Base-by-base conservation (phyloP, 257 asterid species). In the Striga asiatica region DNA sequence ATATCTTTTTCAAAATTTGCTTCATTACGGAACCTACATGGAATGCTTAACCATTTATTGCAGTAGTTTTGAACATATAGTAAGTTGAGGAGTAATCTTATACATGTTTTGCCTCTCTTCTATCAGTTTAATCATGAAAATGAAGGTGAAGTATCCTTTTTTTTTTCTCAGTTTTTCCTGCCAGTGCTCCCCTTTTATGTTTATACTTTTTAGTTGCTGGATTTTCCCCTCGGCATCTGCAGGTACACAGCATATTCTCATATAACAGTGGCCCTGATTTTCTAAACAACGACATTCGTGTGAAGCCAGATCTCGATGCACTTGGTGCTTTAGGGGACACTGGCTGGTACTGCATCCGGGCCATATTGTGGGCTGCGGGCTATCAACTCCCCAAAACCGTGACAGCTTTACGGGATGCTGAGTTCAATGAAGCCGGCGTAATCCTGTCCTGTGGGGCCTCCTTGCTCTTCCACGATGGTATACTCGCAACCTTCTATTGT, bases 401-500 rank as follows among this genome's bases (percentile, higher is more conserved):
- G 0, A 46, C 69, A 0, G 79, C 79, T 6, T 19, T 61, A 5
- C 50, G 28, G 11, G 37, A 37, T 2, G 75, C 51, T 1, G 67
- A 61, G 54, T 61, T 56, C 65, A 74, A 74, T 24, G 50, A 65
- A 22, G 66, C 68, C 3, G 75, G 73, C 16, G 67, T 69, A 0
- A 66, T 60, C 67, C 14, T 74, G 6, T 50, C 79, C 0, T 58
- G 72, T 8, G 66, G 73, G 3, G 79, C 79, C 1, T 61, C 79
- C 2, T 17, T 74, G 24, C 49, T 4, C 8, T 74, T 61, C 54
- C 37, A 27, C 0, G 58, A 61, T 3, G 73, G 65, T 5, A 18
- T 9, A 1, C 11, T 69, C 2, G 92, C 78, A 3, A 83, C 81
- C 20, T 81, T 86, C 66, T 61, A 66, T 6, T 86, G 92, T 49